A percentile compares a stretch with the other conserved stretches of the same genome.
Conservation (phyloP, 208 protist species). For the Phytomonas serpens region DNA sequence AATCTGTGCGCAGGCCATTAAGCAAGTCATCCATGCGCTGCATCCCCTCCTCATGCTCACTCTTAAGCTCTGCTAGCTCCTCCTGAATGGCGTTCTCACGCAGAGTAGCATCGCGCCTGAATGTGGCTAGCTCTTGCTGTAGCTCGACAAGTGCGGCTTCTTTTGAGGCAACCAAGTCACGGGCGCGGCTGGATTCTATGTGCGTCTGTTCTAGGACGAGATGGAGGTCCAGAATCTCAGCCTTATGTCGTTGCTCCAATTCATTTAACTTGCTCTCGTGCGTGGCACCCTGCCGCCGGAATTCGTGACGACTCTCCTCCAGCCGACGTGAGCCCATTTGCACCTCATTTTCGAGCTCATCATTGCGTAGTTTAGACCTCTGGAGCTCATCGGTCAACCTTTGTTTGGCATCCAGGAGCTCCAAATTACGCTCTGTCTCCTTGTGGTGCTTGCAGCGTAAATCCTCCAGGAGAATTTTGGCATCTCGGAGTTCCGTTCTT, state of each 20-base stretch:
- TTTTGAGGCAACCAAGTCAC: conserved; percentile 31
- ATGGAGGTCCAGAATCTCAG: conserved; percentile 38
- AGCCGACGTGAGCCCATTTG: conserved; percentile 26
- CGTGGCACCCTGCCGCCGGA: conserved; percentile 20
- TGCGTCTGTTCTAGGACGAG: conserved; percentile 41
- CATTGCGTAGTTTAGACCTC: conserved; percentile 21
- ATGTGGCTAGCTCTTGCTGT: conserved; percentile 50
- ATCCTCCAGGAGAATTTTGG: conserved; percentile 36
- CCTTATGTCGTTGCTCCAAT: conserved; percentile 37
- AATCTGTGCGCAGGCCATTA: conserved; percentile 63
- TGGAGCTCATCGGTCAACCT: conserved; percentile 29
- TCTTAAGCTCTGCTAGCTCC: conserved; percentile 43
- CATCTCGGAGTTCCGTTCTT: conserved; percentile 26
- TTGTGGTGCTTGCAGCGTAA: conserved; percentile 23
- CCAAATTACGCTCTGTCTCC: conserved; percentile 31
- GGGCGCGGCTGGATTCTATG: conserved; percentile 30
- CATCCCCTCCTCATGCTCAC: conserved; percentile 56
- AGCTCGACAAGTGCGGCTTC: conserved; percentile 37
- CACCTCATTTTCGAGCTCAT: conserved; percentile 40
- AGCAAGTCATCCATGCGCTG: conserved; percentile 71
- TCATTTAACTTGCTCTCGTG: conserved; percentile 40
- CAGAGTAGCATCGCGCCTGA: conserved; percentile 43
- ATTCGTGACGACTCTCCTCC: conserved; percentile 33
- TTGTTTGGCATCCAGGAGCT: conserved; percentile 29
- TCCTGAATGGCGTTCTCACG: conserved; percentile 44